Evolutionary conservation across 2,329 filamentous ascomycete genomes (phyloP).

Genomic region (Aspergillus sp.): DNA sequence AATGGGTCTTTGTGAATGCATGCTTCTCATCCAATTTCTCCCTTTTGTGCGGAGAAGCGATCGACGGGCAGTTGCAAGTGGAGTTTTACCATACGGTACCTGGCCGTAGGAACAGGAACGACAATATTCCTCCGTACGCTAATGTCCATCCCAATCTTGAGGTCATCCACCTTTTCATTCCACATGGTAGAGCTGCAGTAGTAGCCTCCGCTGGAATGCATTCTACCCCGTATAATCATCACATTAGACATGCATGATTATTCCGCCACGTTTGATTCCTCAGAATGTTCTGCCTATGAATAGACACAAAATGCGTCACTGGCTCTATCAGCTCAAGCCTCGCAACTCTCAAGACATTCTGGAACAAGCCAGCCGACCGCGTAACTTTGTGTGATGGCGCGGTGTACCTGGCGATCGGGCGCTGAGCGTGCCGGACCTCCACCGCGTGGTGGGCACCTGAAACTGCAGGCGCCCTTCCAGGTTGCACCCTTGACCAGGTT

Average conservation of each 20-base stretch:
- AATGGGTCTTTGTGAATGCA: too few species aligned
- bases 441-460: conserved; percentile 4
- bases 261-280: too few species aligned
- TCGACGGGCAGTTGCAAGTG: conserved; percentile 9
- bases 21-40: neutral
- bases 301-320: too few species aligned
- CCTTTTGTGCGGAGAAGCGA: conserved; percentile 6
- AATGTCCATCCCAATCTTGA: conserved; percentile 4
- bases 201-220: neutral
- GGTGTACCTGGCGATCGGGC: conserved; percentile 9
- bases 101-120: neutral
- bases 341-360: neutral
- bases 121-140: neutral
- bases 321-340: too few species aligned
- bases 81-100: conserved; percentile 10
- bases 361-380: neutral
- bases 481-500: neutral
- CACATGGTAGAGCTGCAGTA: neutral
- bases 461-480: neutral
- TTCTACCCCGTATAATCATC: neutral
- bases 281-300: too few species aligned
- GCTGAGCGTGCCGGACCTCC: conserved; percentile 1
- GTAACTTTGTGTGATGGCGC: neutral
- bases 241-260: neutral
- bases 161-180: neutral